Base-by-base conservation (phyloP, 1,284 basidiomycete genomes). In the Leccinum pallidistipes region DNA sequence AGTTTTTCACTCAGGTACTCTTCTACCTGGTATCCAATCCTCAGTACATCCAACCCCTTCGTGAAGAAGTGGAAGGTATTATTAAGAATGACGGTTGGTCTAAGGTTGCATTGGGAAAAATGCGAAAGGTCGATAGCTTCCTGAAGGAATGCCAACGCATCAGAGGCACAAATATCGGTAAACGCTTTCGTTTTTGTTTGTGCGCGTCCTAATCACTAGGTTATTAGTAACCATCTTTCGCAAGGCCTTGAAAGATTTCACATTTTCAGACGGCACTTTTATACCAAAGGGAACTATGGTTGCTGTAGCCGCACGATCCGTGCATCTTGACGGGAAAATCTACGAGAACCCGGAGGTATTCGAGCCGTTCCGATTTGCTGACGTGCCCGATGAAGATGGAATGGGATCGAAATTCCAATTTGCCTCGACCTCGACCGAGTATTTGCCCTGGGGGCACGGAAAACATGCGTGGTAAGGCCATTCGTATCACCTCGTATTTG, bases 201-300 rank as follows among this genome's bases (percentile, higher is more conserved):
- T 18, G 43, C 9, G 18, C 18, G 43, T 6, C n/a, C 43, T 45
- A 11, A 18, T 18, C n/a, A 45, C 27, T 2, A 2, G 8, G 4
- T 14, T 27, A 24, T 14, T 10, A 80, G 78, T 74, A 24, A 60
- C 57, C 24, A 63, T 78, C 65, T 52, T 24, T 1, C 77, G 80
- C 55, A 70, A 65, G 51, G 76, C 49, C 3, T 14, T 77, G 36
- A 71, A 74, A 49, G 75, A 77, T 6, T 77, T 72, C 61, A 77
- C 71, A 0, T 77, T 81, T 60, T 77, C 77, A 2, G 76, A 82
- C 54, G 81, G 81, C 1, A 77, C 76, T 0, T 65, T 70, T 16
- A 53, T 83, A 7, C 81, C 80, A 0, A 67, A 72, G 31, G 80
- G 80, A 6, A 62, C 71, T 0, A 47, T 58, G 16, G 11, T 81